Conservation (phyloP, 2,329 filamentous ascomycete species). For the Aspergillus nomiae region DNA sequence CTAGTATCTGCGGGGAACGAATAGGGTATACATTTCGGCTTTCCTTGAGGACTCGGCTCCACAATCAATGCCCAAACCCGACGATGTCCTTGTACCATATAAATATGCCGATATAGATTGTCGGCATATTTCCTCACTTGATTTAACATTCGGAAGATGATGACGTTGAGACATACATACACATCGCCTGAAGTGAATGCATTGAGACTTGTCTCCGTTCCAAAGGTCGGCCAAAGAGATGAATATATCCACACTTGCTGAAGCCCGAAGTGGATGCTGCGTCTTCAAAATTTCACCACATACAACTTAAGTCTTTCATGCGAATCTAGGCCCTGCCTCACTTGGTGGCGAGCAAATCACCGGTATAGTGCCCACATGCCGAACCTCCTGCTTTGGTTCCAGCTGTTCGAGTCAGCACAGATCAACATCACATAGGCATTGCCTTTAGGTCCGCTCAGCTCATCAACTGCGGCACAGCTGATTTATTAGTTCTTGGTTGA, state of each 20-base stretch:
- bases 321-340: rapidly evolving
- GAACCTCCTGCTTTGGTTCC: background rate
- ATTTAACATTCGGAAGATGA: background rate
- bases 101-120: no score
- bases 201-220: background rate
- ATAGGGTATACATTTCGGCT: background rate
- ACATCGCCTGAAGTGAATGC: background rate
- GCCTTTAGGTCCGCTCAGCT: background rate
- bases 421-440: background rate
- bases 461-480: background rate
- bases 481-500: background rate
- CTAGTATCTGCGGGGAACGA: background rate
- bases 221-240: no score
- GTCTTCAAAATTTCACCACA: background rate
- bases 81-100: background rate
- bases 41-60: background rate
- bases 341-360: background rate
- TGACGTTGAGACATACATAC: background rate
- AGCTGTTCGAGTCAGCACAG: background rate
- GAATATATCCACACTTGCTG: background rate
- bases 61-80: background rate
- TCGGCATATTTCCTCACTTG: background rate
- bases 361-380: background rate
- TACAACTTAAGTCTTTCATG: background rate
- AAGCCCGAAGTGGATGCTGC: background rate